Percentiles rank a stretch among this genome's conserved stretches.
phyloP scores from a whole-genome alignment of 805 yeast genomes.

The Metschnikowia lachancei region DNA sequence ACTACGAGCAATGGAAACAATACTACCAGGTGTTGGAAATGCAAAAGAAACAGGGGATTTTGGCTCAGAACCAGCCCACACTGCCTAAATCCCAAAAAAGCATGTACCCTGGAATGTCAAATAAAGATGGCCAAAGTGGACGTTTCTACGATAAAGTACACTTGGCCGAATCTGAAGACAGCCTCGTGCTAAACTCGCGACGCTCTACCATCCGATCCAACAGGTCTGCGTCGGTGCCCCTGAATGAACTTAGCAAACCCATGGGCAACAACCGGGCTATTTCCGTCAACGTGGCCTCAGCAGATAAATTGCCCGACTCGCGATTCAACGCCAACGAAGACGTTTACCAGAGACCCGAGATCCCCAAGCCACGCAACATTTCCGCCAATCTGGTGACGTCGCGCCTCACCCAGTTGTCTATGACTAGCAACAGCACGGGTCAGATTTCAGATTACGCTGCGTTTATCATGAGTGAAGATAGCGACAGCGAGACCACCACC shows the following conservation, averaged over 20 bases:
- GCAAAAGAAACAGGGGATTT: slow-evolving; percentile 9
- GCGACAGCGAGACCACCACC: slow-evolving; percentile 1
- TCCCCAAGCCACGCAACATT: slow-evolving; percentile 3
- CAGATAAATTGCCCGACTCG: neutral
- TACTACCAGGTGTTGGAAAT: slow-evolving; percentile 32
- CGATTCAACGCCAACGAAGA: neutral
- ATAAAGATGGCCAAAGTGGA: neutral
- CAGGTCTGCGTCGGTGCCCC: slow-evolving; percentile 39
- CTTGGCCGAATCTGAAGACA: slow-evolving; percentile 5
- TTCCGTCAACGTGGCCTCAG: slow-evolving; percentile 12
- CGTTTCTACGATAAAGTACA: slow-evolving; percentile 4
- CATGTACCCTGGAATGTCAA: neutral
- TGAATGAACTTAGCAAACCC: slow-evolving; percentile 10
- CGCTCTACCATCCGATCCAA: slow-evolving; percentile 32
- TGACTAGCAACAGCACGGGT: neutral
- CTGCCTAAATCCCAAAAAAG: slow-evolving; percentile 1
- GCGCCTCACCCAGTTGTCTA: slow-evolving; percentile 3
- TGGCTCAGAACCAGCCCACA: neutral
- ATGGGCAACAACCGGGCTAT: slow-evolving; percentile 11
- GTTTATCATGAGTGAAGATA: slow-evolving; percentile 10
- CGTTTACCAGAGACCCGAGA: neutral
- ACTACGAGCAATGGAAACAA: slow-evolving; percentile 38
- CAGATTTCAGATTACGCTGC: slow-evolving; percentile 21
- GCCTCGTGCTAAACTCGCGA: slow-evolving; percentile 27
- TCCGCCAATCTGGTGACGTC: slow-evolving; percentile 6